phyloP scores from a whole-genome alignment of 2,329 filamentous ascomycete genomes.

The Colletotrichum cordylinicola region DNA sequence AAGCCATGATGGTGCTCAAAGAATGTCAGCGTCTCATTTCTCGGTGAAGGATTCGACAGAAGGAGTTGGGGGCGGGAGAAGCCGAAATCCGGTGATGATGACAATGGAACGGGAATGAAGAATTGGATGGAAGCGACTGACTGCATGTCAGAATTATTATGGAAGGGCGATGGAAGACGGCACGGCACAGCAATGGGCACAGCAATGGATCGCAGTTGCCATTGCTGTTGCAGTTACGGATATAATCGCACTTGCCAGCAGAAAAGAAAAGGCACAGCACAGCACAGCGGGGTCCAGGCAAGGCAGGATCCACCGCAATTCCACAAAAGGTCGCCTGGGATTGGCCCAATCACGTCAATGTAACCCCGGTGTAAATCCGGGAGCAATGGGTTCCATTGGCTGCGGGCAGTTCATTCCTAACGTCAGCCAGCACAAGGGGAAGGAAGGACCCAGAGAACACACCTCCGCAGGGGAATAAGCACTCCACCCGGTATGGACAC shows the following conservation, averaged over 20 bases:
- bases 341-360: neutral
- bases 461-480: neutral
- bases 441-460: neutral
- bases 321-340: neutral
- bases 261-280: neutral
- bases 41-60: neutral
- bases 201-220: neutral
- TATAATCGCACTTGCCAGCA: neutral
- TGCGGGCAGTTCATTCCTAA: neutral
- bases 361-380: neutral
- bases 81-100: neutral
- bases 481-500: neutral
- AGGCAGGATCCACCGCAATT: neutral
- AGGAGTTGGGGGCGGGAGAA: neutral
- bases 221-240: neutral
- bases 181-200: neutral
- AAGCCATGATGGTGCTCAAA: neutral
- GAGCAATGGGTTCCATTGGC: neutral
- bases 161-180: neutral
- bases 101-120: neutral
- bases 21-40: neutral
- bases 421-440: neutral
- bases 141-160: neutral
- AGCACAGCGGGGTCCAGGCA: neutral
- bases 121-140: neutral